Conservation (phyloP, 306 rosid species). For the Fragaria iinumae region DNA sequence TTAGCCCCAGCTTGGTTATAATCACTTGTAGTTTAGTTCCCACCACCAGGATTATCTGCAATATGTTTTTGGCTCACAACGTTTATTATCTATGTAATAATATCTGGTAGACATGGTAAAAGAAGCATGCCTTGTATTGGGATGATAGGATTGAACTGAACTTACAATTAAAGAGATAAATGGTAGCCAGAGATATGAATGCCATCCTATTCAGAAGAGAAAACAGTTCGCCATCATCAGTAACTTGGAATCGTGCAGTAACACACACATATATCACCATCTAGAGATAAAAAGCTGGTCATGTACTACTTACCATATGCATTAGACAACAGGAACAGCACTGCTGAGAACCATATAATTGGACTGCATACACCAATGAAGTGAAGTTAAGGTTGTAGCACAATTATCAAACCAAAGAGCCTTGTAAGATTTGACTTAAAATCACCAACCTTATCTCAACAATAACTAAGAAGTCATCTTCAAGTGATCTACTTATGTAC, state of each 20-base stretch:
- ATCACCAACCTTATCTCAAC: constrained; percentile 70
- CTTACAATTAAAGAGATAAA: constrained; percentile 75
- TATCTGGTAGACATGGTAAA: background rate
- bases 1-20: constrained; percentile 68
- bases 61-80: background rate
- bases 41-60: constrained; percentile 65
- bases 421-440: background rate
- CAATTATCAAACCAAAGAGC: constrained; percentile 16
- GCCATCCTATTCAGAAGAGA: constrained; percentile 51
- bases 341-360: constrained; percentile 66
- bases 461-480: constrained; percentile 75
- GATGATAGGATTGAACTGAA: background rate
- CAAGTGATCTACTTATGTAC: constrained; percentile 76
- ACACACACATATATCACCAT: background rate
- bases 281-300: background rate
- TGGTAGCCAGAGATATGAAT: constrained; percentile 79
- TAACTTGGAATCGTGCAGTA: background rate
- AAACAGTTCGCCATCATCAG: constrained; percentile 19
- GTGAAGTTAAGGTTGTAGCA: constrained; percentile 8
- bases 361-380: constrained; percentile 73
- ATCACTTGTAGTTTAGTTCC: constrained; percentile 75
- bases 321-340: constrained; percentile 58
- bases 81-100: background rate
- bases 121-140: background rate
- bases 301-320: constrained; percentile 56